Conservation (phyloP, 768 basidiomycete genomes). For the Agrocybe chaxingu region DNA sequence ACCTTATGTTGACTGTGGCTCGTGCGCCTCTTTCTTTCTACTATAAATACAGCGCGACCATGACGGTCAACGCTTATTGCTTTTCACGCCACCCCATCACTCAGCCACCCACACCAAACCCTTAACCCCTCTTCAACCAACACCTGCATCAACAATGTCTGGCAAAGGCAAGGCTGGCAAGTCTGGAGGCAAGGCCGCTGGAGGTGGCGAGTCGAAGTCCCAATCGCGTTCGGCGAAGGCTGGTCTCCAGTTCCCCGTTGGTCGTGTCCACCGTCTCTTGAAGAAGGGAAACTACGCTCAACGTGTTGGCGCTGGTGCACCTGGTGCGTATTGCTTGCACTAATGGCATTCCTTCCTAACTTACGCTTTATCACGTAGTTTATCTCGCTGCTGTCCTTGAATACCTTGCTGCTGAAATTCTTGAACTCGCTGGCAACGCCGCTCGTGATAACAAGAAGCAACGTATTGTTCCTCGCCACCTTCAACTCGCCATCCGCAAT, state of each 20-base stretch:
- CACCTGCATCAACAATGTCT: constrained; percentile 34
- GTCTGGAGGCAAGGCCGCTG: constrained; percentile 55
- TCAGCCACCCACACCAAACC: constrained; percentile 9
- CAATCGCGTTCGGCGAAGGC: constrained; percentile 79
- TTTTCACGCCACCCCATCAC: constrained; percentile 19
- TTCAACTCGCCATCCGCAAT: constrained; percentile 91
- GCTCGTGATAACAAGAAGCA: constrained; percentile 87
- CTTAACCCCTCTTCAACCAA: constrained; percentile 16
- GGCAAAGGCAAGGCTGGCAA: constrained; percentile 41
- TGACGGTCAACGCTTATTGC: constrained; percentile 16
- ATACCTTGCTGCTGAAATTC: constrained; percentile 91
- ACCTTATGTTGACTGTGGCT: constrained; percentile 23
- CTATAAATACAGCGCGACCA: constrained; percentile 36
- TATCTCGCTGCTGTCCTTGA: constrained; percentile 92
- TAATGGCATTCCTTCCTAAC: constrained; percentile 1
- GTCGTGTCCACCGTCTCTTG: constrained; percentile 89
- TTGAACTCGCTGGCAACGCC: constrained; percentile 88
- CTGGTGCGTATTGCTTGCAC: constrained; percentile 43
- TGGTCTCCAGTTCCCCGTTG: constrained; percentile 85
- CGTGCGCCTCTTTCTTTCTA: constrained; percentile 20
- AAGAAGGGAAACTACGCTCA: constrained; percentile 90
- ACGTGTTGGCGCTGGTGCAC: constrained; percentile 87
- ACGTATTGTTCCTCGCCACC: constrained; percentile 92
- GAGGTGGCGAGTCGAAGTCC: constrained; percentile 66
- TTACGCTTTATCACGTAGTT: constrained; percentile 43